phyloP scores from a whole-genome alignment of 2,329 filamentous ascomycete species.

The Alternaria sp. region DNA sequence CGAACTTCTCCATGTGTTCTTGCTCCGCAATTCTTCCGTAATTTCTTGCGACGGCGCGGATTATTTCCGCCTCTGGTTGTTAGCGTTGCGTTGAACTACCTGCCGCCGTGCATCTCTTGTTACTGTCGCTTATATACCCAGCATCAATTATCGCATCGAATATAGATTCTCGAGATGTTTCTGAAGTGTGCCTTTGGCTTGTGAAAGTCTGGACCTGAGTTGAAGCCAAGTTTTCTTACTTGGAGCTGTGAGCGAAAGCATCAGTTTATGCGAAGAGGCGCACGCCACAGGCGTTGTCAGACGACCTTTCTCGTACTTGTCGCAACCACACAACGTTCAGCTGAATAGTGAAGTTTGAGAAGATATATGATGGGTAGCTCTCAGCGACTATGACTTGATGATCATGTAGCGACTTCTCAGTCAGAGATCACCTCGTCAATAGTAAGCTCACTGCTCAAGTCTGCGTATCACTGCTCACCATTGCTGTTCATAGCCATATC shows the following conservation, averaged over 20 bases:
- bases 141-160: not conserved
- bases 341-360: not conserved
- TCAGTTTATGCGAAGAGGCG: not conserved
- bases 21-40: not conserved
- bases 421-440: not conserved
- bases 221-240: not conserved
- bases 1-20: not conserved
- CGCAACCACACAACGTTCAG: not conserved
- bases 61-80: not conserved
- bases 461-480: not conserved
- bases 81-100: not conserved
- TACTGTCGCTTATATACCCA: not conserved
- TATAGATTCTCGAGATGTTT: not conserved
- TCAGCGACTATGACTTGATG: not conserved
- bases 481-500: not conserved
- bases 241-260: not conserved
- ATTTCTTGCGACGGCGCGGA: not conserved
- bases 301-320: not conserved
- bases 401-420: not conserved
- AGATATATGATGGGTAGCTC: not conserved
- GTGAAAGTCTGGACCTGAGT: not conserved
- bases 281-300: not conserved
- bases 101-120: not conserved
- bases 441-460: not conserved
- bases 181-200: not conserved